Base-by-base conservation (phyloP, 495 filamentous ascomycete genomes). In the Neurospora sp. region DNA sequence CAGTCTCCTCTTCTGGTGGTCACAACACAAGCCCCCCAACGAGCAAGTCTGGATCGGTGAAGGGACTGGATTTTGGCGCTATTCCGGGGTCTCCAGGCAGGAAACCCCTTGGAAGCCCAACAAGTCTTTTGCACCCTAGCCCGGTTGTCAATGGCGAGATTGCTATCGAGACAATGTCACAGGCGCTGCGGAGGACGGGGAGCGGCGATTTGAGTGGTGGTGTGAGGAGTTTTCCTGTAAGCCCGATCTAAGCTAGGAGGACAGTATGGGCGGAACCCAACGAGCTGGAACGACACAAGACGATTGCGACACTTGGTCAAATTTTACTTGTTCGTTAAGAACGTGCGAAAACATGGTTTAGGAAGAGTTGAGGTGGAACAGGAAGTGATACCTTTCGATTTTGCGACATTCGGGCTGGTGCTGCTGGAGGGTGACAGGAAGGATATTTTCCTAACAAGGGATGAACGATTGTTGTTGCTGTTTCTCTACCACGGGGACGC, bases 121-220 rank as follows among this genome's bases (percentile, higher is more conserved):
- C 81, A 2, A 83, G 81, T 11, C 36, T 78, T 45, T 72, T 71
- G 39, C 70, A 39, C 9, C 71, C 59, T 71, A 70, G 81, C 38
- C 79, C 79, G 10, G 77, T 81, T 15, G 80, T 79, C 24, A 87
- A 85, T 37, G 91, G 92, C 1, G 94, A 96, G 75, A 81, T 97
- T 43, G 91, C 89, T 37, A 90, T 97, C 72, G 93, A 97, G 84
- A 97, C 94, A 10, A 96, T 97, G 94, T 86, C 89, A 69, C 93
- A 97, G 82, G 93, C 94, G 28, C 84, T 95, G 80, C 84, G 90
- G 80, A 90, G 92, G 82, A 96, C 93, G 5, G 92, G 89, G 11
- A 95, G 92, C 82, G 91, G 92, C 24, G 94, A 97, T 79, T 80
- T 97, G 76, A 88, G 88, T 73, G 86, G 88, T 74, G 84, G 85